A percentile compares a stretch with the other conserved stretches of the same genome.
phyloP scores from a whole-genome alignment of 805 yeast genomes.

The Wickerhamomyces rabaulensis region DNA sequence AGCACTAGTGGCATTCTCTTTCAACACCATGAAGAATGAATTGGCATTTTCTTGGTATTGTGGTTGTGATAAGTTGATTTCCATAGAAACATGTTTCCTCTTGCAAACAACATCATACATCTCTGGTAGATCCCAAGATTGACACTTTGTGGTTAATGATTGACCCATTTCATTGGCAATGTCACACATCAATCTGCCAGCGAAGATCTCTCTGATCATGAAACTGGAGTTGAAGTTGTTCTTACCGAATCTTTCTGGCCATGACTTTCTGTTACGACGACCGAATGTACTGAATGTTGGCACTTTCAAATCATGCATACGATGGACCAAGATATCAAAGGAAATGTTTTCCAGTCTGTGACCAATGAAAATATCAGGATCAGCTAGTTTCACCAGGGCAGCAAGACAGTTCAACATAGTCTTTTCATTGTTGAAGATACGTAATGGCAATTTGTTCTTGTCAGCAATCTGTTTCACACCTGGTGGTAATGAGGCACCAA shows the following conservation, averaged over 20 bases:
- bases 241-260: slow-evolving; percentile 73
- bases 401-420: slow-evolving; percentile 69
- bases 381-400: slow-evolving; percentile 62
- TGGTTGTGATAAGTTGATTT: slow-evolving; percentile 66
- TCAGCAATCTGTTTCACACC: slow-evolving; percentile 63
- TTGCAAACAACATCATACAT: slow-evolving; percentile 82
- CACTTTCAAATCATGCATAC: slow-evolving; percentile 73
- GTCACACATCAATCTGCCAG: slow-evolving; percentile 89
- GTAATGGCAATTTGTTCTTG: slow-evolving; percentile 45
- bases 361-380: slow-evolving; percentile 89
- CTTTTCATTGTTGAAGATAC: slow-evolving; percentile 67
- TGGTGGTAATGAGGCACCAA: slow-evolving; percentile 66
- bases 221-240: slow-evolving; percentile 45
- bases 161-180: slow-evolving; percentile 93
- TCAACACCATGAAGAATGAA: slow-evolving; percentile 62
- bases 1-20: slow-evolving; percentile 63
- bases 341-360: slow-evolving; percentile 79
- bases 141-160: slow-evolving; percentile 85
- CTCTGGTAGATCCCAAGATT: slow-evolving; percentile 89
- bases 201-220: slow-evolving; percentile 61
- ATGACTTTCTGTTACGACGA: slow-evolving; percentile 65
- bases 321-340: slow-evolving; percentile 72
- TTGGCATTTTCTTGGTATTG: slow-evolving; percentile 62
- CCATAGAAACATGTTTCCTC: slow-evolving; percentile 55
- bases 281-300: slow-evolving; percentile 80